phyloP scores from a whole-genome alignment of 2,329 filamentous ascomycete genomes.

The Colletotrichum cereale region DNA sequence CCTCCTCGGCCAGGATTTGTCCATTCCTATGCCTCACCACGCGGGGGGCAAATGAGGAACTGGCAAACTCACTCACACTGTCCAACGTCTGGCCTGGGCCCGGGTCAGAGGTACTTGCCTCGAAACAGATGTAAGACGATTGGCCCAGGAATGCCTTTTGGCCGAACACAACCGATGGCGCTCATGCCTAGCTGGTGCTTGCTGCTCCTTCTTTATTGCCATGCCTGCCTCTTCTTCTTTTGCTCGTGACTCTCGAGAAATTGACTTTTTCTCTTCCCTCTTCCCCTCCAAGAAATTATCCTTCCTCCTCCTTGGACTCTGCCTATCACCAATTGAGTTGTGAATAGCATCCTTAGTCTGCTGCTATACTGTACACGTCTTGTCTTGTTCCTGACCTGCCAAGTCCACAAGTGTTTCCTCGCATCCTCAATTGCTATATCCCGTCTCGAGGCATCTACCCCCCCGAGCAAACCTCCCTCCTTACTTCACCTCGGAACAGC shows the following conservation, averaged over 20 bases:
- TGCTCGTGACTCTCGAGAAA: constrained; percentile 42
- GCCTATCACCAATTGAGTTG: constrained; percentile 16
- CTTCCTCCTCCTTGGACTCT: constrained; percentile 27
- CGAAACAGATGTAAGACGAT: constrained; percentile 41
- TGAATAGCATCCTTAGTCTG: constrained; percentile 39
- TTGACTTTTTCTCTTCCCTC: constrained; percentile 38
- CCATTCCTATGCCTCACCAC: constrained; percentile 13
- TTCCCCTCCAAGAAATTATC: constrained; percentile 26
- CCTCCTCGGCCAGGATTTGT: neutral
- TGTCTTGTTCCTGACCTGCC: constrained; percentile 2
- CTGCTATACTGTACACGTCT: neutral
- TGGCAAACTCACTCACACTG: constrained; percentile 31
- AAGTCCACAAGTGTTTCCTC: neutral
- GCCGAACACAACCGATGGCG: constrained; percentile 39
- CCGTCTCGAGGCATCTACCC: neutral
- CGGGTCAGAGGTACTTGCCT: constrained; percentile 38
- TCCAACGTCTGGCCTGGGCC: constrained; percentile 31
- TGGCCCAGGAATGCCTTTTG: constrained; percentile 40
- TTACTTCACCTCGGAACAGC: constrained; percentile 3
- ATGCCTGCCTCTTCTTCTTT: constrained; percentile 27
- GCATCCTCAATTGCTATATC: constrained; percentile 5
- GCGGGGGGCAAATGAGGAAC: constrained; percentile 2
- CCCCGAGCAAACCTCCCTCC: neutral
- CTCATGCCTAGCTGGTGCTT: constrained; percentile 37
- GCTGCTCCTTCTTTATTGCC: constrained; percentile 32